These are phyloP conservation scores for Botrytis elliptica DNA, from an alignment of 2,329 filamentous ascomycete species.

Conservation along the genomic window DNA sequence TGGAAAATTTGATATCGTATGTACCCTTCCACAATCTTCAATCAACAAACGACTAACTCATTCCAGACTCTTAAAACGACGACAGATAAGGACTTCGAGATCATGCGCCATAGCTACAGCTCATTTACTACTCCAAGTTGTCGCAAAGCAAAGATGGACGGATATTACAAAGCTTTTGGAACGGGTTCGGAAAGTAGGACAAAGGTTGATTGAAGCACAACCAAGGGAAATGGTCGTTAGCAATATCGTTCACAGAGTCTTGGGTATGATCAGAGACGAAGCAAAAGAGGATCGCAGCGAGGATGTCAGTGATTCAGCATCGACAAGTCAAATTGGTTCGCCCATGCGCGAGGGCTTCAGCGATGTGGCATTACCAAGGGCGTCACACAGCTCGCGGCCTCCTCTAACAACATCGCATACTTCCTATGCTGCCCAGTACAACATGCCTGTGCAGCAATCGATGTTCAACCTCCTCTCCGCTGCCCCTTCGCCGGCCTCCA, in stretches of 20 bases:
- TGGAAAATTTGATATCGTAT: slow-evolving; percentile 80
- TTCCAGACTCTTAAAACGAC: slow-evolving; percentile 73
- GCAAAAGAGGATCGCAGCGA: slow-evolving; percentile 75
- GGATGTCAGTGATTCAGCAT: slow-evolving; percentile 40
- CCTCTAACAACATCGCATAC: slow-evolving; percentile 60
- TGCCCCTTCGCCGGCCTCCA: slow-evolving; percentile 53
- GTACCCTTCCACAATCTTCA: slow-evolving; percentile 21
- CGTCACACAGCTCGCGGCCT: slow-evolving; percentile 49
- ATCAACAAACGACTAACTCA: slow-evolving; percentile 23
- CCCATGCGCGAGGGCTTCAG: slow-evolving; percentile 30
- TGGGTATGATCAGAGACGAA: slow-evolving; percentile 89
- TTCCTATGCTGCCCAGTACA: slow-evolving; percentile 58
- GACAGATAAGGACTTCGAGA: slow-evolving; percentile 85
- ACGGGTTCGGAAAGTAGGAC: slow-evolving; percentile 76
- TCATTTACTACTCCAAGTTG: slow-evolving; percentile 81
- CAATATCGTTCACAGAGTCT: slow-evolving; percentile 87
- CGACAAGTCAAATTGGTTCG: slow-evolving; percentile 36
- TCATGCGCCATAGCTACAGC: slow-evolving; percentile 89
- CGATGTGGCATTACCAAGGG: slow-evolving; percentile 24
- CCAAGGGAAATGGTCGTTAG: slow-evolving; percentile 89
- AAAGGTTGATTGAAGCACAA: slow-evolving; percentile 73
- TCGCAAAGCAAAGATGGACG: slow-evolving; percentile 75
- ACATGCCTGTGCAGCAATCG: slow-evolving; percentile 58
- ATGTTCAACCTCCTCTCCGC: slow-evolving; percentile 87
- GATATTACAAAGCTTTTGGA: slow-evolving; percentile 77